A percentile compares a stretch with the other conserved stretches of the same genome.
phyloP scores from a whole-genome alignment of 208 protist genomes.

The Acanthamoeba royreba region DNA sequence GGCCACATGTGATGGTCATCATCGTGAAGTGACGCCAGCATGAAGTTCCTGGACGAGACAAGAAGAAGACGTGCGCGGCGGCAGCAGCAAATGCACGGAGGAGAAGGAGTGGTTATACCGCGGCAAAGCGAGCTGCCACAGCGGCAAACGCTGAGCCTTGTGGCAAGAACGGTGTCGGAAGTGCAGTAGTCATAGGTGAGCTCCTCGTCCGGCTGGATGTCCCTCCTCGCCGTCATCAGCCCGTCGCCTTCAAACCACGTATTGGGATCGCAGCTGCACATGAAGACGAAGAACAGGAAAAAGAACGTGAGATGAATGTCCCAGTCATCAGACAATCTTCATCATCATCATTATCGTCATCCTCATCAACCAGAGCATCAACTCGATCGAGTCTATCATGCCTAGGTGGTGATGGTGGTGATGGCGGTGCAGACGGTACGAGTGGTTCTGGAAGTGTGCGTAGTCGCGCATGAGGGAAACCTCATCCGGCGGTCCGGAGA shows the following conservation, averaged over 20 bases:
- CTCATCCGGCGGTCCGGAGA: constrained; percentile 21
- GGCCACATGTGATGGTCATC: too few relatives aligned
- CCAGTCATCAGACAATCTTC: not conserved
- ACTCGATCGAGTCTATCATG: too few relatives aligned
- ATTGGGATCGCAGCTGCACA: not conserved
- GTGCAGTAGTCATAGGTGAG: constrained; percentile 35
- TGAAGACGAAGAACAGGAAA: not conserved
- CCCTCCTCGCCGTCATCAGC: not conserved
- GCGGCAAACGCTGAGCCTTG: not conserved
- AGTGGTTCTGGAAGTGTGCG: constrained; percentile 42
- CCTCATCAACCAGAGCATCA: too few relatives aligned
- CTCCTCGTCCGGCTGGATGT: constrained; percentile 38
- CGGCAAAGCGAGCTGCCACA: not conserved
- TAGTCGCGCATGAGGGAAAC: constrained; percentile 2
- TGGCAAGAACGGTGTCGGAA: not conserved
- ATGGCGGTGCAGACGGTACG: too few relatives aligned
- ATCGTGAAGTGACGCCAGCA: too few relatives aligned
- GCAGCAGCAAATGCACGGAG: too few relatives aligned
- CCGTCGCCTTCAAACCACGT: constrained; percentile 36
- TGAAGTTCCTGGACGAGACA: too few relatives aligned
- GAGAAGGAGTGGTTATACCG: too few relatives aligned
- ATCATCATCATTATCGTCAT: not conserved
- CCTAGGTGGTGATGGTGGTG: too few relatives aligned
- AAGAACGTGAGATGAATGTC: too few relatives aligned
- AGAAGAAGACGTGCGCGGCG: too few relatives aligned